Conservation (phyloP, 768 basidiomycete species). For the Cystofilobasidium bisporidii region DNA sequence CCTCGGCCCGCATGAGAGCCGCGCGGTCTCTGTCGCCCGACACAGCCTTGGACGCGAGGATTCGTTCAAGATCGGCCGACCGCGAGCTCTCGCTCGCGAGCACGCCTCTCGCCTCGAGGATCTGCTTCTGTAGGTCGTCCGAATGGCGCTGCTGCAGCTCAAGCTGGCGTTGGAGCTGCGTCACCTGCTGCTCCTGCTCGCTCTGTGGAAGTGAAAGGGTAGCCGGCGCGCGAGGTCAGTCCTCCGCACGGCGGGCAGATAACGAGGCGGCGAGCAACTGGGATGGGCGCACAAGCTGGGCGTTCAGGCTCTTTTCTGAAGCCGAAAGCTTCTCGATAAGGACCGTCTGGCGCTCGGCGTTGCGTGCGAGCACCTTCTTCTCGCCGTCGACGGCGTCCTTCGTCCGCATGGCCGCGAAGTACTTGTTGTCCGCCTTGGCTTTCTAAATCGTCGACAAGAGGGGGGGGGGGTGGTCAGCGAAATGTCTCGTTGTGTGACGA, state of each 20-base stretch:
- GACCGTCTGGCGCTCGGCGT: slow-evolving; percentile 52
- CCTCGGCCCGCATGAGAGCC: slow-evolving; percentile 33
- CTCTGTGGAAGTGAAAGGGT: slow-evolving; percentile 30
- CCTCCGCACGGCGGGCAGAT: neutral
- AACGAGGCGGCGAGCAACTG: neutral
- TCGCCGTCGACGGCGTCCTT: slow-evolving; percentile 74
- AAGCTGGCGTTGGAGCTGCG: slow-evolving; percentile 31
- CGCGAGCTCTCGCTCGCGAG: slow-evolving; percentile 34
- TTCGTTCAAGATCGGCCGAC: slow-evolving; percentile 31
- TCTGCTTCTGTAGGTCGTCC: slow-evolving; percentile 9
- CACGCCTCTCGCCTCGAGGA: slow-evolving; percentile 13
- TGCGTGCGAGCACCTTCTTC: slow-evolving; percentile 54
- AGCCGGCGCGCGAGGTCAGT: neutral
- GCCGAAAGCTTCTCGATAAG: slow-evolving; percentile 59
- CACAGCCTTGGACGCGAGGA: neutral
- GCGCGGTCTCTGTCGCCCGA: slow-evolving; percentile 36
- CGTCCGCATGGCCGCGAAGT: slow-evolving; percentile 76
- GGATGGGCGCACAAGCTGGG: slow-evolving; percentile 51
- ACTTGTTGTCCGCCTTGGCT: slow-evolving; percentile 94
- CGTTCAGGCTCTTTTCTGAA: slow-evolving; percentile 52
- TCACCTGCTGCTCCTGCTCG: slow-evolving; percentile 39
- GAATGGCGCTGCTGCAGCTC: slow-evolving; percentile 34
- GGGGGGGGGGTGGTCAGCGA: slow-evolving; percentile 7
- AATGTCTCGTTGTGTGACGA: neutral
- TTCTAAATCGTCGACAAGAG: too few species aligned